Evolutionary conservation across 371 early-diverging fungal genomes (phyloP).

Genomic region (Mucor velutinosus): DNA sequence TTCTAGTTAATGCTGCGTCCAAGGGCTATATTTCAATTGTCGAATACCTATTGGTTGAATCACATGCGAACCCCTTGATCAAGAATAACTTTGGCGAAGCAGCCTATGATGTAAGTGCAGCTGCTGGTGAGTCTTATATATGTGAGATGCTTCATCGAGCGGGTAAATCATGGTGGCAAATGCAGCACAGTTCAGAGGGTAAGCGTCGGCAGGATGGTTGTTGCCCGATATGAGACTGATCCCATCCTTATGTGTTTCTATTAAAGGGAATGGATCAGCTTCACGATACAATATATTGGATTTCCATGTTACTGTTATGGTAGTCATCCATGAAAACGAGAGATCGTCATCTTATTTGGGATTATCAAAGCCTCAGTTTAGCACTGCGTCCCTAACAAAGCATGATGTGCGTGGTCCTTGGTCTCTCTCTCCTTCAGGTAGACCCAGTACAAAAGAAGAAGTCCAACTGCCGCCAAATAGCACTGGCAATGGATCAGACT

Average conservation of each 20-base stretch:
- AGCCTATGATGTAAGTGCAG: conserved; percentile 84
- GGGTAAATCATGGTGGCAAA: conserved; percentile 50
- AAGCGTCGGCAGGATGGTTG: not conserved
- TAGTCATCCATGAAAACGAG: conserved; percentile 68
- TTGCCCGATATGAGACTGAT: not conserved
- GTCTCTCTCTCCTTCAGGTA: conserved; percentile 52
- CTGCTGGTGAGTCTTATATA: conserved; percentile 59
- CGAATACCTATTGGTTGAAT: conserved; percentile 64
- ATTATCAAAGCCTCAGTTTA: conserved; percentile 51
- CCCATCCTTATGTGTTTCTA: not conserved
- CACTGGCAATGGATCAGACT: conserved; percentile 29
- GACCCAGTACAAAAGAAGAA: conserved; percentile 50
- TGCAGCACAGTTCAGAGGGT: conserved; percentile 34
- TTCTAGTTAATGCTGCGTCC: conserved; percentile 75
- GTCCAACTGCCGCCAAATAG: conserved; percentile 48
- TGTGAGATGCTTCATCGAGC: conserved; percentile 70
- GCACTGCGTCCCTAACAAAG: conserved; percentile 46
- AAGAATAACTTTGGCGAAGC: conserved; percentile 74
- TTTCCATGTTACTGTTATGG: conserved; percentile 61
- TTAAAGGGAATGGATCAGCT: conserved; percentile 12
- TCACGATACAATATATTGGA: conserved; percentile 42
- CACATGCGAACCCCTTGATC: conserved; percentile 65
- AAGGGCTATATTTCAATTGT: conserved; percentile 72
- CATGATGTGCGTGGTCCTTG: conserved; percentile 60
- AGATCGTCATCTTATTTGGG: conserved; percentile 53